Evolutionary conservation across 2,329 filamentous ascomycete species (phyloP), one percentile per base, ranked within the genome.

Genomic region (Cladosporium sp.): DNA sequence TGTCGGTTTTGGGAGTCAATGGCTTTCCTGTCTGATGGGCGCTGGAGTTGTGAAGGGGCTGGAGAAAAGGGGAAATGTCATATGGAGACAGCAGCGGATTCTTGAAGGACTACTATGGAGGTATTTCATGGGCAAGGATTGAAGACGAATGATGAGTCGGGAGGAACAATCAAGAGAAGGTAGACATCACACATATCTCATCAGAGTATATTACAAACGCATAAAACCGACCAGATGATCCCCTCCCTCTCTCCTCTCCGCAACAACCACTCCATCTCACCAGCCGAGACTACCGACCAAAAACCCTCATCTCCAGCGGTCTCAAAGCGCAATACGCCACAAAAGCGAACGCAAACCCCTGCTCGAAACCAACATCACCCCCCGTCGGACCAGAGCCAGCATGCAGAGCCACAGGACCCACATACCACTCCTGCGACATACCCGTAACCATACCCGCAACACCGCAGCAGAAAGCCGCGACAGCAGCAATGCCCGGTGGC

Each of bases 391-490:
- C 66, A 24, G 68, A 65, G 36, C 81, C 76, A 48, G 83, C 82
- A 24, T 80, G 70, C 52, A 75, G 72, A 0, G 83, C 84, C 54
- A 89, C 81, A 0, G 84, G 85, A 0, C 86, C 86, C 1, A 80
- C 78, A 44, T 41, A 86, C 84, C 85, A 89, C 0, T 73, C 67
- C 67, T 89, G 85, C 15, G 78, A 78, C 83, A 89, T 89, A 6
- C 86, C 85, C 7, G 80, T 71, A 2, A 86, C 75, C 60, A 86
- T 84, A 12, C 86, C 86, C 12, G 76, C 73, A 34, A 85, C 69
- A 44, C 86, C 86, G 49, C 79, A 78, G 60, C 73, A 73, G 66
- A 88, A 88, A 0, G 85, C 82, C 1, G 74, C 57, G 8, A 82
- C 58, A 4, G 85, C 84, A 0, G 85, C 84, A 43, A 85, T 73